Evolutionary conservation across 352 stramenopile species (phyloP).

Genomic region (Globisporangium cystogenes): DNA sequence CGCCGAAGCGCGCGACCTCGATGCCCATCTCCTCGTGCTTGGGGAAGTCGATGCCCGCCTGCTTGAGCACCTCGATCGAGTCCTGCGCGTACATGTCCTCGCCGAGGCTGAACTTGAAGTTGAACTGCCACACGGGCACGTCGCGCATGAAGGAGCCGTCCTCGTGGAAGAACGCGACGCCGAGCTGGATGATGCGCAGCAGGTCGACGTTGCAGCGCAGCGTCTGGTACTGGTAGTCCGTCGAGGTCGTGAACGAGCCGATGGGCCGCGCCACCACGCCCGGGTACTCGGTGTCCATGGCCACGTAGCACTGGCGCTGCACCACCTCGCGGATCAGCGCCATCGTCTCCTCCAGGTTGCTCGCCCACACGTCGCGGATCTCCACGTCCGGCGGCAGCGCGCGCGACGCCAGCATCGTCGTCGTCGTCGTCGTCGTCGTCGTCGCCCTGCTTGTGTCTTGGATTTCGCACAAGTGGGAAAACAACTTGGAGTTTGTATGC

Average conservation of each 20-base stretch:
- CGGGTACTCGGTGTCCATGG: constrained; percentile 99
- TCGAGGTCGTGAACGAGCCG: constrained; percentile 92
- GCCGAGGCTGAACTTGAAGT: constrained; percentile 98
- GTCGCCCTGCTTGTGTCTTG: too few species aligned
- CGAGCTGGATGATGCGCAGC: constrained; percentile 98
- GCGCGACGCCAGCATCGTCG: constrained; percentile 34
- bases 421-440: too few species aligned
- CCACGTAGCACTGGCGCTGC: constrained; percentile 96
- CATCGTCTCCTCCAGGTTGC: constrained; percentile 95
- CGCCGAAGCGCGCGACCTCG: constrained; percentile 95
- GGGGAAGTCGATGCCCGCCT: constrained; percentile 97
- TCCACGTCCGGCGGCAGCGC: constrained; percentile 80
- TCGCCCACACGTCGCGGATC: constrained; percentile 93
- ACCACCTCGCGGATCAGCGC: constrained; percentile 94
- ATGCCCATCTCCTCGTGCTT: constrained; percentile 96
- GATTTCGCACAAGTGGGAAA: too few species aligned
- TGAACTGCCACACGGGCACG: constrained; percentile 99
- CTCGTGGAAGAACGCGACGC: constrained; percentile 96
- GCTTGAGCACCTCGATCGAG: constrained; percentile 98
- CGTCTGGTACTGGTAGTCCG: constrained; percentile 98
- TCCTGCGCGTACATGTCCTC: constrained; percentile 99
- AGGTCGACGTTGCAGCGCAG: constrained; percentile 99
- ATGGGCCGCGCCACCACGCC: constrained; percentile 98
- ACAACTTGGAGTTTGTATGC: too few species aligned
- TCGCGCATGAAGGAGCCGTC: constrained; percentile 93